Evolutionary conservation across 176 grass and related monocot species (phyloP).

Genomic region (Bolboschoenus planiculmis): DNA sequence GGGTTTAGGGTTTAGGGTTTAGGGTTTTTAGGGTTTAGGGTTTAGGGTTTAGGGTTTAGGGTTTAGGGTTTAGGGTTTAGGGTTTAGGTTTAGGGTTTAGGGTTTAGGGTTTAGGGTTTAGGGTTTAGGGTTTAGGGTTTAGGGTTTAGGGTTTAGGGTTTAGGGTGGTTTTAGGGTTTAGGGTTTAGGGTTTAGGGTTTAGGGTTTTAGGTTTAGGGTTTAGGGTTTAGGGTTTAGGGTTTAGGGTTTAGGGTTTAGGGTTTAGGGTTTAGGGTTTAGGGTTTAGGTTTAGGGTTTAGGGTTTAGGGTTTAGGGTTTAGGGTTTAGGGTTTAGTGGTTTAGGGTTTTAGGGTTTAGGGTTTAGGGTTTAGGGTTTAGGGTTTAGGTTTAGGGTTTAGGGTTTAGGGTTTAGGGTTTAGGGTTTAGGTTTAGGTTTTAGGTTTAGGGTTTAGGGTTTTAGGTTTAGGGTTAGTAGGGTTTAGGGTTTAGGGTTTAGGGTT

Average conservation of each 20-base stretch:
- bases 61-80: not conserved
- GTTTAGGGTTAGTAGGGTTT: not conserved
- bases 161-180: not conserved
- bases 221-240: not conserved
- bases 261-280: not conserved
- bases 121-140: not conserved
- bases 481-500: not conserved
- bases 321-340: not conserved
- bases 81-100: not conserved
- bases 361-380: not conserved
- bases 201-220: not conserved
- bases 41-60: not conserved
- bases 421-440: not conserved
- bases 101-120: not conserved
- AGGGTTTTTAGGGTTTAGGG: not conserved
- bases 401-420: not conserved
- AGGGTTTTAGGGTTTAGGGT: not conserved
- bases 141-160: not conserved
- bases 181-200: not conserved
- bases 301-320: not conserved
- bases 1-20: not conserved
- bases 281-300: not conserved
- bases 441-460: not conserved
- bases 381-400: not conserved
- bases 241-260: not conserved